Evolutionary conservation across 371 early-diverging fungal species (phyloP).

Genomic region (Mucor piriformis): DNA sequence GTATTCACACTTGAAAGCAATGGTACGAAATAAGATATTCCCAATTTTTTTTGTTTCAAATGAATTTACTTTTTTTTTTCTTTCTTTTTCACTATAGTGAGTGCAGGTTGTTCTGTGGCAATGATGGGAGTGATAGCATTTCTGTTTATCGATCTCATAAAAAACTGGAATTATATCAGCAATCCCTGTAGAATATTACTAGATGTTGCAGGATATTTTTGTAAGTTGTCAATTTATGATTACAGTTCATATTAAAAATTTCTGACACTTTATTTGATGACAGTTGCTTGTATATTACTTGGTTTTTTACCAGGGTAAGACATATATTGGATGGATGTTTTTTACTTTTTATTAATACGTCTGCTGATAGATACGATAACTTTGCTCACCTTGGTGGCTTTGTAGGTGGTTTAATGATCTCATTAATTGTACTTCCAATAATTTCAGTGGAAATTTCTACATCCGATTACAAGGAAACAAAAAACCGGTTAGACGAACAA

Average conservation of each 20-base stretch:
- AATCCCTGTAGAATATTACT: constrained; percentile 11
- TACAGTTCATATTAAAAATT: background rate
- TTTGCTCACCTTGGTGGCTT: constrained; percentile 64
- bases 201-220: background rate
- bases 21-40: constrained; percentile 28
- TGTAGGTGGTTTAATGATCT: constrained; percentile 23
- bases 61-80: background rate
- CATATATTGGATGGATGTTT: constrained; percentile 58
- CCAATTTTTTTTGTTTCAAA: background rate
- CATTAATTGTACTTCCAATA: constrained; percentile 36
- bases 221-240: background rate
- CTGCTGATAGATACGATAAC: constrained; percentile 61
- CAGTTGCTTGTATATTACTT: background rate
- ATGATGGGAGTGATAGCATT: constrained; percentile 75
- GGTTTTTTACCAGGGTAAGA: constrained; percentile 30
- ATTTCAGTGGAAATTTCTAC: background rate
- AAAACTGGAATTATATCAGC: constrained; percentile 60
- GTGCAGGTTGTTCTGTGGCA: constrained; percentile 77
- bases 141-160: constrained; percentile 68
- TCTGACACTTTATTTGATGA: background rate
- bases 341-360: background rate
- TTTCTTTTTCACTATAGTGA: constrained; percentile 26
- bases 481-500: constrained; percentile 9
- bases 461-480: background rate
- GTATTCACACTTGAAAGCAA: constrained; percentile 55